Conservation (phyloP, 257 asterid species). For the Orobanche coerulescens region DNA sequence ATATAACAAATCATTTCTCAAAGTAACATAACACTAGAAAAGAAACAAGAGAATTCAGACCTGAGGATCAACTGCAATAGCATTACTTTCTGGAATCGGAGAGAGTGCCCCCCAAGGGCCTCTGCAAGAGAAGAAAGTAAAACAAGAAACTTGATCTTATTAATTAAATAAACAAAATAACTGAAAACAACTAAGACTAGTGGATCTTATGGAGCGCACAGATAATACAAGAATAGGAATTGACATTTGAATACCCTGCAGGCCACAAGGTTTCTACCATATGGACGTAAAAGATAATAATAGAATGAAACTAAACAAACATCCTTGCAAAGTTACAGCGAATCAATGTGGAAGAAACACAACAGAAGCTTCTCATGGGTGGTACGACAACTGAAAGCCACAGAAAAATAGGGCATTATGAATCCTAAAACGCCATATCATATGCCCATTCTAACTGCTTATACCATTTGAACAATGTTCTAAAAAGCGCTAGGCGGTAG, state of each 20-base stretch:
- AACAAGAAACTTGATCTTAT: conserved; percentile 13
- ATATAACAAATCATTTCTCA: too few relatives aligned
- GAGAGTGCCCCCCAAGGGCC: conserved; percentile 99
- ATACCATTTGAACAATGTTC: not conserved
- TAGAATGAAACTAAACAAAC: not conserved
- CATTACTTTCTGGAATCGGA: conserved; percentile 90
- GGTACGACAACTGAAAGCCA: not conserved
- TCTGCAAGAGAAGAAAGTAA: conserved; percentile 36
- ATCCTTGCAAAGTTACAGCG: conserved; percentile 1
- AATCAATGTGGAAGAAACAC: conserved; percentile 6
- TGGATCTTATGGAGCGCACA: conserved; percentile 2
- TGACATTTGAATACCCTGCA: conserved; percentile 1
- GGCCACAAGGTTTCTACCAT: conserved; percentile 1
- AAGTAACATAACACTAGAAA: not conserved
- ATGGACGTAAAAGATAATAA: not conserved
- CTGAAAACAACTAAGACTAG: not conserved
- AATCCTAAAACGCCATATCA: not conserved
- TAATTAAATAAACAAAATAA: not conserved
- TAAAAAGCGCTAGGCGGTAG: too few relatives aligned
- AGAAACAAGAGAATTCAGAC: conserved; percentile 32
- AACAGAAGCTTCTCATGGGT: not conserved
- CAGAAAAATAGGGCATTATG: not conserved
- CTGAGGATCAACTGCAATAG: conserved; percentile 70
- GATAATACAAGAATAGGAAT: not conserved
- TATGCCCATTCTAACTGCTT: not conserved